Conservation (phyloP, 768 basidiomycete species). For the Boletus insuetus region DNA sequence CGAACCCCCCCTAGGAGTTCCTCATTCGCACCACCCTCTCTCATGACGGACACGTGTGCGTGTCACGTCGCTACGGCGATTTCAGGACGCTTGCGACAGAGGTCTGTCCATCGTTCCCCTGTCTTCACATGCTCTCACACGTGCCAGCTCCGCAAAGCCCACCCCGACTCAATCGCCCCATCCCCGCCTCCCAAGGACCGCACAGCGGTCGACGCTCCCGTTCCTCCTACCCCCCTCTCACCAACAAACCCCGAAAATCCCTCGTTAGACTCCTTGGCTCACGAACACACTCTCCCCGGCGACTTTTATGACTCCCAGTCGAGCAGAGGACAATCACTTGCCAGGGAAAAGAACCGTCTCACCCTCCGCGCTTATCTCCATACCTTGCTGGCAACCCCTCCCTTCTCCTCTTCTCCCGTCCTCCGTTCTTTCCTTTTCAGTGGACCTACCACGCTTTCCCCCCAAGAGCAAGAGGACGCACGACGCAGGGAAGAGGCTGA, state of each 20-base stretch:
- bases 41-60: constrained; percentile 72
- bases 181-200: constrained; percentile 89
- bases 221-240: neutral
- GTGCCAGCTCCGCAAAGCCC: constrained; percentile 75
- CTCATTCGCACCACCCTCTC: constrained; percentile 84
- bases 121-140: constrained; percentile 9
- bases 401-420: constrained; percentile 82
- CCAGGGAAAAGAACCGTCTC: constrained; percentile 92
- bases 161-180: constrained; percentile 78
- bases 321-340: constrained; percentile 31
- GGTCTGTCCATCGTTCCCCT: constrained; percentile 39
- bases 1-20: constrained; percentile 68
- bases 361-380: constrained; percentile 94
- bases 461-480: constrained; percentile 78
- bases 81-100: constrained; percentile 87
- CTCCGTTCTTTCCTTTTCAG: constrained; percentile 83
- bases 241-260: constrained; percentile 4
- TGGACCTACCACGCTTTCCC: constrained; percentile 63
- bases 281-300: constrained; percentile 72
- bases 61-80: constrained; percentile 92
- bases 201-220: constrained; percentile 56
- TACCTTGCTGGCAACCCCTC: constrained; percentile 63
- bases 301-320: constrained; percentile 13
- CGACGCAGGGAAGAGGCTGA: constrained; percentile 85
- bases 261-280: constrained; percentile 46